Percentiles rank a stretch among this genome's conserved stretches.
phyloP scores from a whole-genome alignment of 164 flowering plant genomes.

The Piper betle region DNA sequence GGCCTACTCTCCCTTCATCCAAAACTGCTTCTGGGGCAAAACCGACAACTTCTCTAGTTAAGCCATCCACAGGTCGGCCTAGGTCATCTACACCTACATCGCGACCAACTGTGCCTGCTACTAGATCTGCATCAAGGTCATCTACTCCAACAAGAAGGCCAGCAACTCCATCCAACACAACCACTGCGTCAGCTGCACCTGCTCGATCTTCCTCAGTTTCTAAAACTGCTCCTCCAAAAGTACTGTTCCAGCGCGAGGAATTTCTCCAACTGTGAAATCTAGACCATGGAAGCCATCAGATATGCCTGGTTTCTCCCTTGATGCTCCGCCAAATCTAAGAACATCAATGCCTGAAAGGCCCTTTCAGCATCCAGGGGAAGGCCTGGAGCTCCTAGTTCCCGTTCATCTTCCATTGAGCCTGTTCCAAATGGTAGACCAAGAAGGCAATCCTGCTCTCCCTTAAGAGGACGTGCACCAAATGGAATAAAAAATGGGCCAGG shows the following conservation, averaged over 20 bases:
- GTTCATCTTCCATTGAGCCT: slow-evolving; percentile 42
- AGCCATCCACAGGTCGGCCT: slow-evolving; percentile 36
- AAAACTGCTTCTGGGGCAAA: slow-evolving; percentile 24
- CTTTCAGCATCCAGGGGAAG: slow-evolving; percentile 75
- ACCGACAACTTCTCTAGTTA: slow-evolving; percentile 25
- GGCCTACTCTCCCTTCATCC: slow-evolving; percentile 36
- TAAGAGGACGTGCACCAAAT: slow-evolving; percentile 50
- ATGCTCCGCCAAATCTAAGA: slow-evolving; percentile 74
- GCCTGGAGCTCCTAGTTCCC: slow-evolving; percentile 47
- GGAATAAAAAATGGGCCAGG: slow-evolving; percentile 33
- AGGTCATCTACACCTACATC: slow-evolving; percentile 41
- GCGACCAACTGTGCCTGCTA: slow-evolving; percentile 14
- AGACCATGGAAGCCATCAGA: slow-evolving; percentile 80
- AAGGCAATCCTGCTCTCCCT: slow-evolving; percentile 72
- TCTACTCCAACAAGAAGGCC: slow-evolving; percentile 49
- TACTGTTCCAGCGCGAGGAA: slow-evolving; percentile 41
- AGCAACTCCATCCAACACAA: slow-evolving; percentile 29
- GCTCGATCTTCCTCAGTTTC: slow-evolving; percentile 31
- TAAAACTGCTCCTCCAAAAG: slow-evolving; percentile 29
- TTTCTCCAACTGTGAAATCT: slow-evolving; percentile 58
- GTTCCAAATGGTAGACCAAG: slow-evolving; percentile 44
- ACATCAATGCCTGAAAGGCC: slow-evolving; percentile 72
- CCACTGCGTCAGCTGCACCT: slow-evolving; percentile 26
- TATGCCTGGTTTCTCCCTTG: slow-evolving; percentile 73
- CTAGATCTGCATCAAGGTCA: slow-evolving; percentile 24